phyloP scores from a whole-genome alignment of 257 asterid genomes.

The Solanum bukasovii region DNA sequence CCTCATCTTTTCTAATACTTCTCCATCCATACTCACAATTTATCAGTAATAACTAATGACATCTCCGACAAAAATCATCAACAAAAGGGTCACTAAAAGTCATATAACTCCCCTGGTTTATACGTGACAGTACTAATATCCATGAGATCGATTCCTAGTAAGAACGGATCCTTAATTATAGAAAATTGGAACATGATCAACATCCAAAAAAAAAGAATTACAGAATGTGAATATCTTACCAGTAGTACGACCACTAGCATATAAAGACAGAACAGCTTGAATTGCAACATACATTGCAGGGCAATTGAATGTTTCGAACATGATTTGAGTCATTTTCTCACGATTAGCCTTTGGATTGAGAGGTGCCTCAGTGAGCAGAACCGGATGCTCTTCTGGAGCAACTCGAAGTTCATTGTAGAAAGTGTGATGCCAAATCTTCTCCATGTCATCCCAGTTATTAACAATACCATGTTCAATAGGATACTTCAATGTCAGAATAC shows the following conservation, averaged over 20 bases:
- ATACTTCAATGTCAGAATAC: neutral
- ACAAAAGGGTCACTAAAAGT: neutral
- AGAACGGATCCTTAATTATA: neutral
- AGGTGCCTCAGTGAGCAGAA: neutral
- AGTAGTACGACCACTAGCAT: constrained; percentile 2
- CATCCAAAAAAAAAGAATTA: neutral
- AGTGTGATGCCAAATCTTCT: constrained; percentile 3
- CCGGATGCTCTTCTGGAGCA: constrained; percentile 4
- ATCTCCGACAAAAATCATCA: neutral
- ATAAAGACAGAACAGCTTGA: constrained; percentile 1
- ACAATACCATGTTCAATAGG: neutral
- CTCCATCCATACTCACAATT: neutral
- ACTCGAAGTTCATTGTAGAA: constrained; percentile 4
- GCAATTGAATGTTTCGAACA: neutral
- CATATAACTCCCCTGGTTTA: neutral
- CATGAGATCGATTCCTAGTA: neutral
- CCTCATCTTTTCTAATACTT: neutral
- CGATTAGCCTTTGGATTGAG: constrained; percentile 1
- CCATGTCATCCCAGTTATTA: constrained; percentile 5
- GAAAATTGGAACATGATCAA: neutral
- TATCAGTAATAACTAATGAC: neutral
- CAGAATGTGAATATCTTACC: neutral
- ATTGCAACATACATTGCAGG: constrained; percentile 5
- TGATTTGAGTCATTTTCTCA: constrained; percentile 2
- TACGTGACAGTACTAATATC: neutral